Evolutionary conservation across 2,329 filamentous ascomycete species (phyloP).

Genomic region (Sporothrix phasma): DNA sequence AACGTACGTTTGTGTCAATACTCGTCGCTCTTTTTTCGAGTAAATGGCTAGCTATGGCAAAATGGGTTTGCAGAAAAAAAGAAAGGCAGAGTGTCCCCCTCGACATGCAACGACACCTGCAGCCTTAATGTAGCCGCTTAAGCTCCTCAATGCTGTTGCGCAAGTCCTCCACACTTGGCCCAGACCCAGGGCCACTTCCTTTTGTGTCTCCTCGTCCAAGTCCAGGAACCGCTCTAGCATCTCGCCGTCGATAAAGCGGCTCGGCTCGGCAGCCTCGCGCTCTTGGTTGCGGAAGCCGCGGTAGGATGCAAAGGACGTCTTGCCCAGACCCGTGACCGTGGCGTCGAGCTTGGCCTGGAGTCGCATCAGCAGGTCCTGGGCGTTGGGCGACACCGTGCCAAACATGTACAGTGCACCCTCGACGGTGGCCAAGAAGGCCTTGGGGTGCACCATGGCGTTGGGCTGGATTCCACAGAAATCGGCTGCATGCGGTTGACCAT

Average conservation of each 20-base stretch:
- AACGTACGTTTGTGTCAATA: not conserved
- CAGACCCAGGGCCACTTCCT: slow-evolving; percentile 42
- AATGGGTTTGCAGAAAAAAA: too few relatives aligned
- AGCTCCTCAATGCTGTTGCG: slow-evolving; percentile 53
- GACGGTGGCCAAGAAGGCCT: slow-evolving; percentile 81
- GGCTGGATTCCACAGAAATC: slow-evolving; percentile 56
- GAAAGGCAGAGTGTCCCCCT: not conserved
- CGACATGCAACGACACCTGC: not conserved
- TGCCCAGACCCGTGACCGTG: slow-evolving; percentile 57
- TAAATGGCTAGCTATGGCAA: not conserved
- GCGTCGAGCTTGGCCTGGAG: slow-evolving; percentile 65
- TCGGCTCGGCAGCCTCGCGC: slow-evolving; percentile 62
- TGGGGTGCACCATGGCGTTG: slow-evolving; percentile 62
- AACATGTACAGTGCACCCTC: slow-evolving; percentile 90
- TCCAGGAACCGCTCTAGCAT: slow-evolving; percentile 79
- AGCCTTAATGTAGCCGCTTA: slow-evolving; percentile 42
- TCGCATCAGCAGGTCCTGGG: slow-evolving; percentile 71
- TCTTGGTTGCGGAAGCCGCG: slow-evolving; percentile 71
- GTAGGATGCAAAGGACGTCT: slow-evolving; percentile 67
- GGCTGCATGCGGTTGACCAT: slow-evolving; percentile 83
- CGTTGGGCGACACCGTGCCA: slow-evolving; percentile 60
- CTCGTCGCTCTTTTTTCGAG: too few relatives aligned
- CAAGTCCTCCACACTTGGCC: slow-evolving; percentile 53
- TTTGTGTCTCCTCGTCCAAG: slow-evolving; percentile 48
- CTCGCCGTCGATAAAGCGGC: slow-evolving; percentile 85